Evolutionary conservation across 306 rosid genomes (phyloP).

Genomic region (Prunus davidiana): DNA sequence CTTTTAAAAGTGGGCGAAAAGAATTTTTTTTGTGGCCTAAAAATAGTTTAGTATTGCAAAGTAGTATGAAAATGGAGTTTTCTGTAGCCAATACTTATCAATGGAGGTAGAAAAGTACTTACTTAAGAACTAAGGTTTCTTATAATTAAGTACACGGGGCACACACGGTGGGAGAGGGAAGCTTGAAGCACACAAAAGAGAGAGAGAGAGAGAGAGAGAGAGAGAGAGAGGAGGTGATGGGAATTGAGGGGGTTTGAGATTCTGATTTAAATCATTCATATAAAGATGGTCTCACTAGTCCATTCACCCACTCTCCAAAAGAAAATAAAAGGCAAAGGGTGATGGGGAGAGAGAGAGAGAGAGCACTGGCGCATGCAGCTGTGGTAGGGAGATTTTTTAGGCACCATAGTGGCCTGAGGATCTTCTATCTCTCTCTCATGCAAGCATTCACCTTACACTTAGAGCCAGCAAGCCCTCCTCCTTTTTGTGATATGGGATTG

Average conservation of each 20-base stretch:
- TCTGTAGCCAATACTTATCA: neutral
- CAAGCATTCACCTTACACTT: constrained; percentile 10
- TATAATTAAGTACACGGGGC: constrained; percentile 30
- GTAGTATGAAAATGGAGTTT: no score
- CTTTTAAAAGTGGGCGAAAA: no score
- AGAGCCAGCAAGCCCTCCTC: neutral
- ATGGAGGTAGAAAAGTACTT: neutral
- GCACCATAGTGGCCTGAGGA: constrained; percentile 33
- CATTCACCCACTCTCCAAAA: constrained; percentile 44
- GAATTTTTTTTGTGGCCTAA: no score
- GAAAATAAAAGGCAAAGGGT: constrained; percentile 12
- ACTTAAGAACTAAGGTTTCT: constrained; percentile 47
- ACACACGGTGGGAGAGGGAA: constrained; percentile 49
- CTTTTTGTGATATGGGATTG: constrained; percentile 13
- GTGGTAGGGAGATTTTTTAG: constrained; percentile 31
- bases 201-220: no score
- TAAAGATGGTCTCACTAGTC: constrained; percentile 41
- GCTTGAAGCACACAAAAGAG: constrained; percentile 65
- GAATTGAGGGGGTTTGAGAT: constrained; percentile 34
- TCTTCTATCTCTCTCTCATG: constrained; percentile 39
- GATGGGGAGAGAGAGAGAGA: constrained; percentile 1
- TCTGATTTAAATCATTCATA: constrained; percentile 41
- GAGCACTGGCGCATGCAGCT: neutral
- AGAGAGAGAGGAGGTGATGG: constrained; percentile 10
- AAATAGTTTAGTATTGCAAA: no score